These are phyloP conservation scores for Salvia hispanica DNA, from an alignment of 257 asterid species.

Conservation along the genomic window DNA sequence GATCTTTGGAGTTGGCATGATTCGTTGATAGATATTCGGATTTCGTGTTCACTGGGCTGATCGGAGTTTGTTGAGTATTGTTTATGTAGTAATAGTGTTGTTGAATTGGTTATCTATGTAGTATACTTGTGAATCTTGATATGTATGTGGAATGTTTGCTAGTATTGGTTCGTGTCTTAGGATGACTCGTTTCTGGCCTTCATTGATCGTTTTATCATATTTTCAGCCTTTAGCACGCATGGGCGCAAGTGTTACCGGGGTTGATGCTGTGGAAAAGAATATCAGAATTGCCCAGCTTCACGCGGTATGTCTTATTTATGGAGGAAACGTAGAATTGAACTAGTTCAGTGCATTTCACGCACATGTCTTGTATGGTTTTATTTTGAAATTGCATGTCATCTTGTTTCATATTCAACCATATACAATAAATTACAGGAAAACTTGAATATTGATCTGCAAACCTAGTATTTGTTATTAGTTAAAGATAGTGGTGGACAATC, in stretches of 20 bases:
- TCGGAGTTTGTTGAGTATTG: constrained; percentile 1
- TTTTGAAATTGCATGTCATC: constrained; percentile 11
- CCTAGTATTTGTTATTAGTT: not conserved
- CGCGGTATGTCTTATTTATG: constrained; percentile 57
- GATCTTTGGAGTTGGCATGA: constrained; percentile 22
- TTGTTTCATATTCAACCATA: constrained; percentile 13
- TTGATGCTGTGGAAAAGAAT: constrained; percentile 96
- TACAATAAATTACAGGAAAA: not conserved
- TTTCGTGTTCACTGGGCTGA: too few species aligned
- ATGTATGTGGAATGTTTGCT: constrained; percentile 3
- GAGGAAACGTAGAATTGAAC: not conserved
- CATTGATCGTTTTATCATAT: constrained; percentile 16
- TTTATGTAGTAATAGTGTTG: not conserved
- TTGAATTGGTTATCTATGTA: constrained; percentile 20
- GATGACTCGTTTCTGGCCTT: constrained; percentile 25
- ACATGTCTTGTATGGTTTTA: constrained; percentile 15
- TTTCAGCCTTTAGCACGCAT: constrained; percentile 89
- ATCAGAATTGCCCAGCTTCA: constrained; percentile 82
- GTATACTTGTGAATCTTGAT: not conserved
- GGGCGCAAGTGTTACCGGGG: constrained; percentile 85
- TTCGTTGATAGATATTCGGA: constrained; percentile 6
- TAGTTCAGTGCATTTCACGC: constrained; percentile 10
- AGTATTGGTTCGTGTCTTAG: constrained; percentile 1
- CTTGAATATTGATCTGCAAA: constrained; percentile 1
- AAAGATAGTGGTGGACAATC: not conserved